Conservation (phyloP, 352 stramenopile species). For the Globisporangium cystogenes region DNA sequence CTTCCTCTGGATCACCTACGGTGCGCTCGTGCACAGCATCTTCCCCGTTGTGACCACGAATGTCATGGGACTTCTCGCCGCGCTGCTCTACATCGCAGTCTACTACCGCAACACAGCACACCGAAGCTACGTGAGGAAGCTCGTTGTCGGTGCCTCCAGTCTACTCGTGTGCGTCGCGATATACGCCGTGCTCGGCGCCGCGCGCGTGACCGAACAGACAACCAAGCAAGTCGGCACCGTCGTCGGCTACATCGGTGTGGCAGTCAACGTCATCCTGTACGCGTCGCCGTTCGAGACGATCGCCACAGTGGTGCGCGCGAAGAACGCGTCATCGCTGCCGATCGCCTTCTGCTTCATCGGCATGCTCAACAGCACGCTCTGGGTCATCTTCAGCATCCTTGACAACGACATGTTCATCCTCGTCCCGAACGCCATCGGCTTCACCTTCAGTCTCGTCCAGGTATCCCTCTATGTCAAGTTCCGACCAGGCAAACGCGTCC, state of each 20-base stretch:
- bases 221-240: no score
- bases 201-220: no score
- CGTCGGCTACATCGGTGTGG: conserved; percentile 10
- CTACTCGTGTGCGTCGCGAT: no score
- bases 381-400: conserved; percentile 45
- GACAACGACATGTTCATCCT: conserved; percentile 44
- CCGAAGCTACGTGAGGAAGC: no score
- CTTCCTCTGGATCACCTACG: no score
- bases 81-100: no score
- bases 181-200: no score
- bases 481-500: not conserved
- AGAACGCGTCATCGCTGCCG: conserved; percentile 34
- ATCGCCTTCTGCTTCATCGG: conserved; percentile 41
- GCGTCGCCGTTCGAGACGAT: conserved; percentile 29
- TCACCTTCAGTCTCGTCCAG: conserved; percentile 31
- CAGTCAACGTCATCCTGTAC: conserved; percentile 23
- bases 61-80: no score
- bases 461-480: conserved; percentile 45
- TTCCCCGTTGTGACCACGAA: no score
- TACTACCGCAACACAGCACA: no score
- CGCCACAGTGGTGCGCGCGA: conserved; percentile 19
- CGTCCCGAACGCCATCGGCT: conserved; percentile 29
- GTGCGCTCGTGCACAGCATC: no score
- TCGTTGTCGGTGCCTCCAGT: no score
- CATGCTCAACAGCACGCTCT: conserved; percentile 46